Percentiles rank a stretch among this genome's conserved stretches.
Evolutionary conservation across 345 rosid genomes (phyloP).

Genomic region (Eucalyptus paniculata): DNA sequence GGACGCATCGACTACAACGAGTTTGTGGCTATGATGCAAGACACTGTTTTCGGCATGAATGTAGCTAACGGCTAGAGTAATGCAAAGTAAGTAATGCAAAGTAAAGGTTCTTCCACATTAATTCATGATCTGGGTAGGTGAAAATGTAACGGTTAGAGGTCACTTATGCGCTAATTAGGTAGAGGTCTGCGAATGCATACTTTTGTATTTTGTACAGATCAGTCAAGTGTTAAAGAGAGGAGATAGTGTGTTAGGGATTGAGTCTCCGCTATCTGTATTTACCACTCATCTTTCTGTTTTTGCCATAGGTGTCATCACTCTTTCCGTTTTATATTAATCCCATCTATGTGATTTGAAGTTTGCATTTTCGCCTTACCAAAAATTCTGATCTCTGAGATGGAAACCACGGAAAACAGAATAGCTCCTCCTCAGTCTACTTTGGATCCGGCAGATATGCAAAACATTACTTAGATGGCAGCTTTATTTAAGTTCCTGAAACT

Average conservation of each 20-base stretch:
- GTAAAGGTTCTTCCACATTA: background rate
- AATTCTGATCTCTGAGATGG: background rate
- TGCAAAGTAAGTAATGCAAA: background rate
- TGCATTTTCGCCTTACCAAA: background rate
- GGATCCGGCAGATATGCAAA: background rate
- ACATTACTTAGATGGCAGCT: background rate
- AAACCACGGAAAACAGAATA: background rate
- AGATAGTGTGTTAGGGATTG: background rate
- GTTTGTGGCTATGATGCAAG: slow-evolving; percentile 90
- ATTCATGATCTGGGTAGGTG: background rate
- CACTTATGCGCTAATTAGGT: background rate
- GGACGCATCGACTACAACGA: slow-evolving; percentile 85
- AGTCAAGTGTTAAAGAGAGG: background rate
- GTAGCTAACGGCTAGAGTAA: background rate
- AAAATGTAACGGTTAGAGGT: background rate
- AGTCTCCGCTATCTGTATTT: background rate
- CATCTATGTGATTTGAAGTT: background rate
- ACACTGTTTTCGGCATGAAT: slow-evolving; percentile 21
- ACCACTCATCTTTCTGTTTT: background rate
- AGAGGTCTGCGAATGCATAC: background rate
- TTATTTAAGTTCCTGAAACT: background rate
- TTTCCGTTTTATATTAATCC: background rate
- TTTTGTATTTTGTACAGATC: background rate
- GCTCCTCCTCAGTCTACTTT: background rate
- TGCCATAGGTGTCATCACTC: background rate